Evolutionary conservation across 164 flowering plant species (phyloP).

Genomic region (grape (Vitis vinifera)): DNA sequence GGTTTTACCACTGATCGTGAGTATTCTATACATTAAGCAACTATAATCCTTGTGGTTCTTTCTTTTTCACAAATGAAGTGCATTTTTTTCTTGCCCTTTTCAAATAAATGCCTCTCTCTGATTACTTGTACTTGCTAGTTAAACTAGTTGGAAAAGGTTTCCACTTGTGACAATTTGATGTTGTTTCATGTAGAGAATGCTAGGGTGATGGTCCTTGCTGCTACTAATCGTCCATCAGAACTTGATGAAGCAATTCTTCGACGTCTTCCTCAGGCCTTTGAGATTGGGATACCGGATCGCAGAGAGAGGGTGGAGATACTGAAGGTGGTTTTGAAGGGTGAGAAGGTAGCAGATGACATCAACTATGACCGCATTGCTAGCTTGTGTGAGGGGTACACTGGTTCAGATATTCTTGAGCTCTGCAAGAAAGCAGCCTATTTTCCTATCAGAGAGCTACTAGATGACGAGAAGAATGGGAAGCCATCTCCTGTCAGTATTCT

Average conservation of each 20-base stretch:
- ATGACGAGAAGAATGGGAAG: constrained; percentile 72
- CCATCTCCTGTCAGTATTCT: constrained; percentile 44
- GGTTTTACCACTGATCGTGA: constrained; percentile 92
- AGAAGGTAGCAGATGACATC: constrained; percentile 64
- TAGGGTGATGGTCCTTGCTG: constrained; percentile 97
- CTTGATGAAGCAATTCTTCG: constrained; percentile 99
- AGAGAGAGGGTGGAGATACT: constrained; percentile 78
- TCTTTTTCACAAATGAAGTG: background rate
- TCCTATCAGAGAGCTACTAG: constrained; percentile 83
- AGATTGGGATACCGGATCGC: constrained; percentile 81
- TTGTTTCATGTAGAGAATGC: constrained; percentile 60
- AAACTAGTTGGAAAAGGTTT: background rate
- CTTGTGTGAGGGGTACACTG: constrained; percentile 86
- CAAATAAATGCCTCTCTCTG: too few relatives aligned
- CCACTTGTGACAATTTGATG: constrained; percentile 5
- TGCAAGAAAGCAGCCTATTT: constrained; percentile 96
- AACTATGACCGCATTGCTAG: constrained; percentile 65
- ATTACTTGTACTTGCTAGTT: background rate
- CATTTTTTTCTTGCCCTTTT: too few relatives aligned
- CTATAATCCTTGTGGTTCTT: background rate
- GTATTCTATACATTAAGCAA: constrained; percentile 22
- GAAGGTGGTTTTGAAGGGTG: constrained; percentile 83
- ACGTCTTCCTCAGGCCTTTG: constrained; percentile 94
- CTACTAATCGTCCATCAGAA: constrained; percentile 97
- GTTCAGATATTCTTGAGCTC: constrained; percentile 96